Percentiles rank a stretch among this genome's conserved stretches.
phyloP scores from a whole-genome alignment of 2,329 filamentous ascomycete genomes.

The Sclerotinia sclerotiorum region DNA sequence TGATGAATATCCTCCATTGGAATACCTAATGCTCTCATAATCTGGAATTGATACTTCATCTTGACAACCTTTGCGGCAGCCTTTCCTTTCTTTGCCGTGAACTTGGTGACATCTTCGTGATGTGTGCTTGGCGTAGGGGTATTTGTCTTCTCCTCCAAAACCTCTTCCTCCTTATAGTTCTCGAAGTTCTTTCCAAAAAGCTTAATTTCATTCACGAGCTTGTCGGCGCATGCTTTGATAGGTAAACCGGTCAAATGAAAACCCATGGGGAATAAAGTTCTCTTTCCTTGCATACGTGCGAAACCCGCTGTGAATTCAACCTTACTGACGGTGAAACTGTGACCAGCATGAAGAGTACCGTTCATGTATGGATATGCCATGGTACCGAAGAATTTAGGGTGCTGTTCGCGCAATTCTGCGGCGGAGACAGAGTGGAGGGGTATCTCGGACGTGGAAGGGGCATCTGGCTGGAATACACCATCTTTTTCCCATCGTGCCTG shows the following conservation, averaged over 20 bases:
- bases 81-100: slow-evolving; percentile 90
- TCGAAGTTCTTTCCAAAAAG: slow-evolving; percentile 87
- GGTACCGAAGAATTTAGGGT: slow-evolving; percentile 88
- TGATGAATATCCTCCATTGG: slow-evolving; percentile 85
- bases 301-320: slow-evolving; percentile 89
- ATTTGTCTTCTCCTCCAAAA: slow-evolving; percentile 50
- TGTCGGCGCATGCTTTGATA: slow-evolving; percentile 96
- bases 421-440: slow-evolving; percentile 72
- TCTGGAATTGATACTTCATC: slow-evolving; percentile 94
- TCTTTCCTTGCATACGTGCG: slow-evolving; percentile 86
- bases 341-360: slow-evolving; percentile 83
- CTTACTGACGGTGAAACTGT: slow-evolving; percentile 89
- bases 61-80: slow-evolving; percentile 85
- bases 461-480: slow-evolving; percentile 80
- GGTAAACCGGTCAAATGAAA: slow-evolving; percentile 98
- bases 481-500: slow-evolving; percentile 79
- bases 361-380: slow-evolving; percentile 84
- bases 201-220: slow-evolving; percentile 85
- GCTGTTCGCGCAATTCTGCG: slow-evolving; percentile 72
- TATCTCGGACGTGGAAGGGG: slow-evolving; percentile 75
- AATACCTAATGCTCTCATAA: slow-evolving; percentile 89
- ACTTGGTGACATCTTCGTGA: slow-evolving; percentile 86
- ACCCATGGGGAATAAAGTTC: slow-evolving; percentile 82
- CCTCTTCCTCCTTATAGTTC: slow-evolving; percentile 64
- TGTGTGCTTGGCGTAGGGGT: slow-evolving; percentile 62